Percentiles rank a stretch among this genome's conserved stretches.
Conservation (phyloP, 1,139 yeast species). For the Yamadazyma dushanensis region DNA sequence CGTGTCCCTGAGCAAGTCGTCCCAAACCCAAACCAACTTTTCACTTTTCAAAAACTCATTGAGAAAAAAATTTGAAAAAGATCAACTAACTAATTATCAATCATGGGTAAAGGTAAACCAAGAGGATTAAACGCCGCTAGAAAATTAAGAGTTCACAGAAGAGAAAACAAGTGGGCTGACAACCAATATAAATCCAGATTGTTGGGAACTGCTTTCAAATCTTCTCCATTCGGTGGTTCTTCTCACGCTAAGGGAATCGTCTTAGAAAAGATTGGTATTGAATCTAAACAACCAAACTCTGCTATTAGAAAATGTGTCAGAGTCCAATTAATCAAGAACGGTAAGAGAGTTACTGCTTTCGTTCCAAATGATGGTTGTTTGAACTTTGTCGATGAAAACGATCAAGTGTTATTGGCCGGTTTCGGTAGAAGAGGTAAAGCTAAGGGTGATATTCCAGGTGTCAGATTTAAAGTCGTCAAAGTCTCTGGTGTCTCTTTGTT, state of each 20-base stretch:
- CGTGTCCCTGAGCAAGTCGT: too few relatives aligned
- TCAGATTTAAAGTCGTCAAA: conserved; percentile 99
- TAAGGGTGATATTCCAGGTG: conserved; percentile 99
- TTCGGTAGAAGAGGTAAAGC: conserved; percentile 99
- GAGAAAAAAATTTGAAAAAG: conserved; percentile 9
- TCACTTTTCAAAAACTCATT: conserved; percentile 5
- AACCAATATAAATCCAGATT: conserved; percentile 97
- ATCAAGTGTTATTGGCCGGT: conserved; percentile 99
- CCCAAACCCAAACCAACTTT: conserved; percentile 6
- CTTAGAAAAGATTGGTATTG: conserved; percentile 99
- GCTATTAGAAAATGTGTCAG: conserved; percentile 99
- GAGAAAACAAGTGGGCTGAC: conserved; percentile 99
- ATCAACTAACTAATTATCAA: conserved; percentile 19
- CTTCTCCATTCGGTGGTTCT: conserved; percentile 99
- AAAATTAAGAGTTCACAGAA: conserved; percentile 99
- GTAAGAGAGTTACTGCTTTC: conserved; percentile 99
- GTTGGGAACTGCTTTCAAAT: conserved; percentile 99
- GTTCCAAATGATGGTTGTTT: conserved; percentile 99
- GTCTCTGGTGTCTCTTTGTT: conserved; percentile 99
- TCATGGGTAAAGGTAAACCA: conserved; percentile 92
- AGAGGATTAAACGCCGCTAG: conserved; percentile 99
- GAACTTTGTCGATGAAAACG: conserved; percentile 99
- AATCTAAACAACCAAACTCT: conserved; percentile 99
- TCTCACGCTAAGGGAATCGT: conserved; percentile 99
- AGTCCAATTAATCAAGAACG: conserved; percentile 99